Conservation (phyloP, 805 yeast species). For the Candida argentea region DNA sequence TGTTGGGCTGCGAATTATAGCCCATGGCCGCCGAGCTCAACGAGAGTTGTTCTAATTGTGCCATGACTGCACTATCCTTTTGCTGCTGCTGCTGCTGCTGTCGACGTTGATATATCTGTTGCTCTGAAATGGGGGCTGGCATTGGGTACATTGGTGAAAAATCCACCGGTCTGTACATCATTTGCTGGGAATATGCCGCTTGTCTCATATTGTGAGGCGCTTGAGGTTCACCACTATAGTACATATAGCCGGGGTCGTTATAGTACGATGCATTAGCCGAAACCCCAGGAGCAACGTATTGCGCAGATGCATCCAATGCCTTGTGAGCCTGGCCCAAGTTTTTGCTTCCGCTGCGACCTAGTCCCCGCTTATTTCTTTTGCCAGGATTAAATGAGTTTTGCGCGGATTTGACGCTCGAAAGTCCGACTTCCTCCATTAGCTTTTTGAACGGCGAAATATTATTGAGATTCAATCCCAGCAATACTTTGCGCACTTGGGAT, state of each 20-base stretch:
- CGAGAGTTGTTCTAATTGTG: slow-evolving; percentile 36
- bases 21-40: slow-evolving; percentile 39
- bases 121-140: slow-evolving; percentile 2
- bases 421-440: slow-evolving; percentile 86
- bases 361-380: slow-evolving; percentile 15
- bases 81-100: slow-evolving; percentile 8
- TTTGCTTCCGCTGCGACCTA: slow-evolving; percentile 1
- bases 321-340: neutral
- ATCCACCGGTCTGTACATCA: no score
- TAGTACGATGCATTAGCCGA: neutral
- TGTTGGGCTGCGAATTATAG: slow-evolving; percentile 34
- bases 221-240: slow-evolving; percentile 1
- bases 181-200: neutral
- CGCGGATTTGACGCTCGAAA: slow-evolving; percentile 29
- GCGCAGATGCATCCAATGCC: slow-evolving; percentile 1
- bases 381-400: slow-evolving; percentile 14
- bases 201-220: slow-evolving; percentile 1
- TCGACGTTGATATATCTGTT: slow-evolving; percentile 6
- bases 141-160: neutral
- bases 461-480: slow-evolving; percentile 48
- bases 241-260: no score
- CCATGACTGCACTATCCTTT: slow-evolving; percentile 29
- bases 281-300: neutral
- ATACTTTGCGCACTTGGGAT: slow-evolving; percentile 50
- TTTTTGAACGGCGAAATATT: slow-evolving; percentile 69